These are phyloP conservation scores for Tubosaeta sp. DNA, from an alignment of 768 basidiomycete genomes.

Conservation along the genomic window DNA sequence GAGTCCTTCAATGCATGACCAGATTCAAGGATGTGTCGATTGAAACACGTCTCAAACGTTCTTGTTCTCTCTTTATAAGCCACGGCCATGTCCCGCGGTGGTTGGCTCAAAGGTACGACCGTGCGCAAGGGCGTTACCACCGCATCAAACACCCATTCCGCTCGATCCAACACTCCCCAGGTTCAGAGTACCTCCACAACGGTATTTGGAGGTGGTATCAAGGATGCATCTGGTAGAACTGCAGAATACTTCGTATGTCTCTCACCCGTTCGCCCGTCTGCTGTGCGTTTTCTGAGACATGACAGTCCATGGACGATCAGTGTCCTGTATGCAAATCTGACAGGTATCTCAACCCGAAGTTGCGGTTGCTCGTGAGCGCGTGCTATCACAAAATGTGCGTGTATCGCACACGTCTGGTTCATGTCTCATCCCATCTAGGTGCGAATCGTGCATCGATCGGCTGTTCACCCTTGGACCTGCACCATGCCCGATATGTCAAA, in stretches of 20 bases:
- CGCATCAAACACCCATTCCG: conserved; percentile 37
- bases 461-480: conserved; percentile 94
- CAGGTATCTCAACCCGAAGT: conserved; percentile 89
- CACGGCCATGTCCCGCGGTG: conserved; percentile 29
- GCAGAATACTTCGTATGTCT: conserved; percentile 72
- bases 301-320: conserved; percentile 83
- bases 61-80: conserved; percentile 11
- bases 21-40: neutral
- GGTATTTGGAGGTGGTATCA: conserved; percentile 78
- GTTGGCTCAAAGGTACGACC: conserved; percentile 73
- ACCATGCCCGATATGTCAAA: conserved; percentile 91
- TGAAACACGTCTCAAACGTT: conserved; percentile 12
- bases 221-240: conserved; percentile 79
- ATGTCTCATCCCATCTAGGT: conserved; percentile 51
- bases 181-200: conserved; percentile 70
- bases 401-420: neutral
- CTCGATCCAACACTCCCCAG: conserved; percentile 64
- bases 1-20: neutral
- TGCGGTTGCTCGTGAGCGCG: conserved; percentile 88
- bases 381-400: conserved; percentile 98
- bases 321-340: conserved; percentile 98
- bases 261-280: neutral
- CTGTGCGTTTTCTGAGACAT: conserved; percentile 8
- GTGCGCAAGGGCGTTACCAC: conserved; percentile 59
- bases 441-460: conserved; percentile 97